Percentiles rank a stretch among this genome's conserved stretches.
Evolutionary conservation across 768 basidiomycete species (phyloP).

Genomic region (Kwoniella sp.): DNA sequence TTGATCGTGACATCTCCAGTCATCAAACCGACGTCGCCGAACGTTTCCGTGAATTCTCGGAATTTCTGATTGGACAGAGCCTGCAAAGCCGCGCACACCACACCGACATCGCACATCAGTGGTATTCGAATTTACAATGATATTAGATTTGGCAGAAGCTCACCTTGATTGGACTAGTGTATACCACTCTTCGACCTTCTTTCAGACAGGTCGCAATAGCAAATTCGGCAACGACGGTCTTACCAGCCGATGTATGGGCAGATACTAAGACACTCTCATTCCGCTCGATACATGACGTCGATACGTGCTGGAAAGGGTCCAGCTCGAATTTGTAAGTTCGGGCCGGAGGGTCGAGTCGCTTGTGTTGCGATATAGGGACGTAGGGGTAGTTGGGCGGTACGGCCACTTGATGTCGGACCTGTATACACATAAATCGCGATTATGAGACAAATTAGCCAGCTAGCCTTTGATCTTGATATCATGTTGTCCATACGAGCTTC

Average conservation of each 20-base stretch:
- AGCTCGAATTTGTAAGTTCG: conserved; percentile 93
- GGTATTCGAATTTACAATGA: too few relatives aligned
- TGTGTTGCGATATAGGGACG: conserved; percentile 82
- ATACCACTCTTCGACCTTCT: conserved; percentile 93
- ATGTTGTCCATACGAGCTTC: background rate
- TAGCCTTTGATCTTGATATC: background rate
- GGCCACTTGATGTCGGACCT: conserved; percentile 64
- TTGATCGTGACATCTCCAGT: conserved; percentile 99
- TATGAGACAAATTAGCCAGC: background rate
- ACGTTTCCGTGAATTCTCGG: conserved; percentile 93
- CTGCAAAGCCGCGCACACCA: conserved; percentile 58
- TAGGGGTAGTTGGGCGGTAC: conserved; percentile 91
- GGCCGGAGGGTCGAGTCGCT: conserved; percentile 86
- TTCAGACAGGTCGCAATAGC: conserved; percentile 95
- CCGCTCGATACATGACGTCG: conserved; percentile 90
- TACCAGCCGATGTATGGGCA: conserved; percentile 97
- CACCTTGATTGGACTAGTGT: conserved; percentile 99
- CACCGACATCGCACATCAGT: background rate
- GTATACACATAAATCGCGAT: background rate
- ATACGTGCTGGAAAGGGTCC: conserved; percentile 96
- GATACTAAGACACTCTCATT: conserved; percentile 98
- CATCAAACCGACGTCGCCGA: conserved; percentile 98
- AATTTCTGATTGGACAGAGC: conserved; percentile 99
- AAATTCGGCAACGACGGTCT: conserved; percentile 99
- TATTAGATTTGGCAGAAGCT: too few relatives aligned